Evolutionary conservation across 768 basidiomycete genomes (phyloP).

Genomic region (Mycena capillaripes): DNA sequence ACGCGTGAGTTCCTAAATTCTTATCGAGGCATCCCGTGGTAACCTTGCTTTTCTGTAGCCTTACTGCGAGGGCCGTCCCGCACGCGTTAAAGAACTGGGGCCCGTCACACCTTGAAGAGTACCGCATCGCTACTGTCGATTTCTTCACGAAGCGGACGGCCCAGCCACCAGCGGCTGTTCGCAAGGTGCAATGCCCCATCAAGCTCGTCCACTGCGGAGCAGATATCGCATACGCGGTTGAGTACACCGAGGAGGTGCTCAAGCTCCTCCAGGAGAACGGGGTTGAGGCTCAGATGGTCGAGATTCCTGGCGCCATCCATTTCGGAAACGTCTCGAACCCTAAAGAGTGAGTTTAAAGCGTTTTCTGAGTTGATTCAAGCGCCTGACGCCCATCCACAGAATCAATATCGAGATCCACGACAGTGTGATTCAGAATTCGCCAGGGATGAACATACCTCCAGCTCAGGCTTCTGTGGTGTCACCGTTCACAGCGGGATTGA

Average conservation of each 20-base stretch:
- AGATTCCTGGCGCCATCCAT: constrained; percentile 37
- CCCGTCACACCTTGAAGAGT: constrained; percentile 9
- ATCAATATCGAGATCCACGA: constrained; percentile 29
- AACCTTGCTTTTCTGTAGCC: constrained; percentile 9
- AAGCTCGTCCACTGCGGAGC: constrained; percentile 42
- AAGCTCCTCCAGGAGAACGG: constrained; percentile 40
- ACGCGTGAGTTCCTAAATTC: constrained; percentile 19
- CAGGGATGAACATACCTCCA: constrained; percentile 25
- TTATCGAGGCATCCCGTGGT: background rate
- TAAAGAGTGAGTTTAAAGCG: constrained; percentile 28
- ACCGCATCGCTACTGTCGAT: constrained; percentile 31
- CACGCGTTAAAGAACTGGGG: constrained; percentile 36
- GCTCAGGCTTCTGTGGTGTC: constrained; percentile 28
- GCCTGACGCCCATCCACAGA: background rate
- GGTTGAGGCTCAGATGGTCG: constrained; percentile 30
- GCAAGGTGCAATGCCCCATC: constrained; percentile 39
- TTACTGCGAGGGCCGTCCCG: constrained; percentile 25
- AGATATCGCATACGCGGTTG: constrained; percentile 42
- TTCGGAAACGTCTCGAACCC: constrained; percentile 37
- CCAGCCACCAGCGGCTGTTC: constrained; percentile 29
- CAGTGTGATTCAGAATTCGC: constrained; percentile 24
- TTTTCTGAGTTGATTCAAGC: background rate
- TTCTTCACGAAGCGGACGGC: constrained; percentile 36
- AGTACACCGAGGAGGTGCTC: constrained; percentile 33
- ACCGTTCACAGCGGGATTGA: constrained; percentile 32